Evolutionary conservation across 305 asterid genomes (phyloP), one percentile per base, ranked within the genome.

Genomic region (Monarda citriodora): DNA sequence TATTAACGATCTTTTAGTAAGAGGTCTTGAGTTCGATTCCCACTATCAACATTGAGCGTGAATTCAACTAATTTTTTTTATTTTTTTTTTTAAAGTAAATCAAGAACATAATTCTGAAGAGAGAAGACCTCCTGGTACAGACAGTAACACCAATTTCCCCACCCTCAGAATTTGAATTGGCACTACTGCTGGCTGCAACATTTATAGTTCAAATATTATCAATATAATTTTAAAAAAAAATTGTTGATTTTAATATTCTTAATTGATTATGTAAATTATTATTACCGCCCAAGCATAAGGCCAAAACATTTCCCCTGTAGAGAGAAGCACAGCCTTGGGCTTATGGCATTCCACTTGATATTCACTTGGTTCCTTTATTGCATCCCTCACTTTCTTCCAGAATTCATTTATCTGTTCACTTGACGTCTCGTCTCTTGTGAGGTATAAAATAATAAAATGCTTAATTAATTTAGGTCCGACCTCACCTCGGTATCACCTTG

Each of bases 151-250:
- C 61, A 84, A 50, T 56, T 73, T 65, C 48, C 88, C 91, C 55
- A 84, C n/a, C 72, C 83, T 74, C 20, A 84, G 68, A 38, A 84
- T 81, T 68, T 84, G 91, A 70, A 84, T 78, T 6, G 91, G 88
- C 66, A 84, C 72, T 63, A 81, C 60, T 66, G 86, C 77, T 22
- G 91, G 88, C 91, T 84, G 82, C 68, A 63, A 25, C 23, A 21
- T 44, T 29, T 29, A 29, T 29, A 29, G 6, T 9, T 37, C 12
- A 37, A 37, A 37, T 37, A 9, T 37, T 37, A 12, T 37, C 41
- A 9, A 10, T 9, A 2, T 34, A 34, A 23, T 23, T 34, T 7
- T n/a, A n/a, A n/a, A 34, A 2, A 34, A 7, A 1, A 34, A 34
- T 3, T 37, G 12, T 37, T 37, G 41, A 37, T 37, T 9, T 37